Conservation (phyloP, 2,329 filamentous ascomycete species). For the Colletotrichum theobromicola region DNA sequence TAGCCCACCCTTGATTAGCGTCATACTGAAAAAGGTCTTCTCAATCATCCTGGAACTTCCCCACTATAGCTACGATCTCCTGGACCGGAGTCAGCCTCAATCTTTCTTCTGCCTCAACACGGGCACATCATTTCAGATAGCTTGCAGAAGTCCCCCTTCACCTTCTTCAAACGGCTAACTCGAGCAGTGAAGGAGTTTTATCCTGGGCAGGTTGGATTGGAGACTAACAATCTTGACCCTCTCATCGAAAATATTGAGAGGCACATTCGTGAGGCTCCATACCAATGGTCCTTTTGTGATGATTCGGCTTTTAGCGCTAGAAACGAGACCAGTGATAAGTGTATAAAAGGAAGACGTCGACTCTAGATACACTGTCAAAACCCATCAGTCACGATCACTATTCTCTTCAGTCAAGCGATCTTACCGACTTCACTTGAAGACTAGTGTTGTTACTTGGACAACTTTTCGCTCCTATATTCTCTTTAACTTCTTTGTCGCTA, state of each 20-base stretch:
- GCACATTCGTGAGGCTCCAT: not conserved
- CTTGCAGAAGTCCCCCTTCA: not conserved
- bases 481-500: no score
- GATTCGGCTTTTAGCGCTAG: not conserved
- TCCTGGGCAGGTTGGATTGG: not conserved
- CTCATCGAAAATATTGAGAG: not conserved
- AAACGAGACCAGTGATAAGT: not conserved
- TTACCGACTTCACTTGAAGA: no score
- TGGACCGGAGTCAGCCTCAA: not conserved
- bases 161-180: not conserved
- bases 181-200: not conserved
- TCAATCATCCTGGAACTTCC: not conserved
- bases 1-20: rapidly evolving
- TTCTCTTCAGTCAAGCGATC: no score
- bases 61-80: not conserved
- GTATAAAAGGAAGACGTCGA: not conserved
- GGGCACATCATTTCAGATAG: not conserved
- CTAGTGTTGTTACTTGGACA: no score
- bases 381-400: no score
- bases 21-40: not conserved
- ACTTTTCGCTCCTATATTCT: no score
- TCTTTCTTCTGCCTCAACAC: not conserved
- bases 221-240: not conserved
- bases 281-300: not conserved
- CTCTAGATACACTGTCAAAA: no score